Percentiles rank a stretch among this genome's conserved stretches.
Evolutionary conservation across 1,284 basidiomycete species (phyloP).

Genomic region (Phylloboletellus chloephorus): DNA sequence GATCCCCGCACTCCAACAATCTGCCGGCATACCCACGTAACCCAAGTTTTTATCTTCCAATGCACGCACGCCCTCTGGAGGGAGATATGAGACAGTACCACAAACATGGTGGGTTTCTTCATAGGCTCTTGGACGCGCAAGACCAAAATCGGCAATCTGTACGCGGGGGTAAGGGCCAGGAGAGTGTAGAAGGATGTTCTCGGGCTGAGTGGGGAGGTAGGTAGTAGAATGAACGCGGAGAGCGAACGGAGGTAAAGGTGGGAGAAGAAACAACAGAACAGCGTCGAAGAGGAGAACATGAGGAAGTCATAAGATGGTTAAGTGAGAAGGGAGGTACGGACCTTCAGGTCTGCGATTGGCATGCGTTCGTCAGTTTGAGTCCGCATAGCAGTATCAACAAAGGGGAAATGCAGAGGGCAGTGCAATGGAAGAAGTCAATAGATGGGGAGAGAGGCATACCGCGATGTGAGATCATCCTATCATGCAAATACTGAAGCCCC

Average conservation of each 20-base stretch:
- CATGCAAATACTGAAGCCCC: slow-evolving; percentile 71
- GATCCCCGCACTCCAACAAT: slow-evolving; percentile 81
- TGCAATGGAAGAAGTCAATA: background rate
- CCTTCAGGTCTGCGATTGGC: slow-evolving; percentile 64
- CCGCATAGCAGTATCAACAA: background rate
- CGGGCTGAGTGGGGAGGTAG: slow-evolving; percentile 48
- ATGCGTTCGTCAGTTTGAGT: slow-evolving; percentile 5
- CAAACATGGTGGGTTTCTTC: slow-evolving; percentile 77
- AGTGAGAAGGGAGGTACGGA: slow-evolving; percentile 19
- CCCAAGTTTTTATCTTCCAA: slow-evolving; percentile 65
- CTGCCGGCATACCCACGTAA: slow-evolving; percentile 74
- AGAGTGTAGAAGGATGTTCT: slow-evolving; percentile 75
- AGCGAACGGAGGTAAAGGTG: background rate
- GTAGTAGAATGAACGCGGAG: background rate
- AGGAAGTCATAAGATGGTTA: slow-evolving; percentile 5
- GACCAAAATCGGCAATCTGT: slow-evolving; percentile 81
- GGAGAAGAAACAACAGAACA: slow-evolving; percentile 1
- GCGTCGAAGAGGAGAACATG: background rate
- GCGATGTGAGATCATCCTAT: slow-evolving; percentile 71
- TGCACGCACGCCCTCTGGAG: slow-evolving; percentile 75
- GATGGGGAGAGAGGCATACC: slow-evolving; percentile 38
- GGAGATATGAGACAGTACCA: slow-evolving; percentile 80
- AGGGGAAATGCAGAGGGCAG: background rate
- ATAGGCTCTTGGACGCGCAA: slow-evolving; percentile 72
- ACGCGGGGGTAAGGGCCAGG: slow-evolving; percentile 78